A percentile compares a stretch with the other conserved stretches of the same genome.
phyloP scores from a whole-genome alignment of 2,329 filamentous ascomycete genomes.

The Penicillium fuscoglaucum region DNA sequence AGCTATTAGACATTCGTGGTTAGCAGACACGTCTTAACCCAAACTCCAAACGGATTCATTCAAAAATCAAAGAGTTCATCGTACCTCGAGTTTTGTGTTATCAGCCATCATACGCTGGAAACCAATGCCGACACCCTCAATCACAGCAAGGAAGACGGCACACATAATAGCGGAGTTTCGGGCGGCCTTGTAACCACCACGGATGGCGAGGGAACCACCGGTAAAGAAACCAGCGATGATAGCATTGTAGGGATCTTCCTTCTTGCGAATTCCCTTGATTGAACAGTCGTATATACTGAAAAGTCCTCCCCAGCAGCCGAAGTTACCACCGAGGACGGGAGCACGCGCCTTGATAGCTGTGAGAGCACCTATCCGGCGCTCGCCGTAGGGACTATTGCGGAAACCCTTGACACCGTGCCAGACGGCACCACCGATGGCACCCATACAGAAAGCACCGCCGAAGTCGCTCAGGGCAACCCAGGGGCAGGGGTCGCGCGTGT shows the following conservation, averaged over 20 bases:
- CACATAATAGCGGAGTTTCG: conserved; percentile 96
- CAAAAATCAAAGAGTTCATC: neutral
- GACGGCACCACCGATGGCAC: conserved; percentile 78
- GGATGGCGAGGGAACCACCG: conserved; percentile 83
- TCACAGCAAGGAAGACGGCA: conserved; percentile 88
- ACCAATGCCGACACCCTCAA: conserved; percentile 95
- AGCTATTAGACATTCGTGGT: conserved; percentile 19
- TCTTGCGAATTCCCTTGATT: conserved; percentile 88
- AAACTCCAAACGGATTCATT: neutral
- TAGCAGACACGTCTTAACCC: neutral
- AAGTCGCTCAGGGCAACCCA: conserved; percentile 98
- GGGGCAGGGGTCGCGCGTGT: conserved; percentile 93
- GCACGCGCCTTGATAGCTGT: conserved; percentile 97
- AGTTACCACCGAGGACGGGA: conserved; percentile 94
- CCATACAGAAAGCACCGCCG: conserved; percentile 95
- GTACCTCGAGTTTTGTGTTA: conserved; percentile 72
- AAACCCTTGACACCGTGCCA: conserved; percentile 98
- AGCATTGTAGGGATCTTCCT: conserved; percentile 98
- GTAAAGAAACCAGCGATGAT: conserved; percentile 98
- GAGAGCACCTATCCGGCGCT: conserved; percentile 91
- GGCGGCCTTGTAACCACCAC: conserved; percentile 88
- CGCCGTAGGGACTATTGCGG: conserved; percentile 85
- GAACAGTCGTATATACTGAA: conserved; percentile 97
- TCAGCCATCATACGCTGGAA: conserved; percentile 94
- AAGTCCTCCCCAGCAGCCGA: conserved; percentile 94